These are phyloP conservation scores for Leavenworthia alabamica DNA, from an alignment of 345 rosid species.

Conservation along the genomic window DNA sequence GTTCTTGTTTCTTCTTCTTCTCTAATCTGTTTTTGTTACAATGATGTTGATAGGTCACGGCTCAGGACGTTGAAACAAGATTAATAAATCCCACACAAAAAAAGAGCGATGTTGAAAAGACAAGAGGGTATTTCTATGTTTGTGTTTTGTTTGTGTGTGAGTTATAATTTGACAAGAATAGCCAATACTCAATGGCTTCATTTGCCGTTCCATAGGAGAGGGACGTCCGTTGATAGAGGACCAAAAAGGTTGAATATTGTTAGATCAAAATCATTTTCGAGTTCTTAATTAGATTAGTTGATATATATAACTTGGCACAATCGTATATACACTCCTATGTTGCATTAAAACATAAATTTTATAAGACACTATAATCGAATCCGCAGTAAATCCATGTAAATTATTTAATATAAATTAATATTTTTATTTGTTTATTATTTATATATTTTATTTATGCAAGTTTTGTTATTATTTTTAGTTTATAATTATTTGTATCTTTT, in stretches of 20 bases:
- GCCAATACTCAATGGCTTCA: constrained; percentile 12
- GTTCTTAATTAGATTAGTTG: neutral
- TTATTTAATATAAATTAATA: too few species aligned
- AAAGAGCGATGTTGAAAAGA: neutral
- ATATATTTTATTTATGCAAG: too few species aligned
- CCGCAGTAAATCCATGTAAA: too few species aligned
- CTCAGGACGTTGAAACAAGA: constrained; percentile 12
- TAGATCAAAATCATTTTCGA: constrained; percentile 11
- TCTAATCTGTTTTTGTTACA: neutral
- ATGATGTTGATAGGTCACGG: constrained; percentile 8
- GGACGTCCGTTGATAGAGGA: constrained; percentile 33
- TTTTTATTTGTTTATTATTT: too few species aligned
- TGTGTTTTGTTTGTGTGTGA: constrained; percentile 16
- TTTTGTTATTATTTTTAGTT: too few species aligned
- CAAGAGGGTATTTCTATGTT: constrained; percentile 18
- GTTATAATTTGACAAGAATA: constrained; percentile 33
- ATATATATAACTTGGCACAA: too few species aligned
- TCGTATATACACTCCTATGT: too few species aligned
- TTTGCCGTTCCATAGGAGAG: constrained; percentile 27
- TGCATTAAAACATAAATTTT: too few species aligned
- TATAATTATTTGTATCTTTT: too few species aligned
- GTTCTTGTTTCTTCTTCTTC: neutral
- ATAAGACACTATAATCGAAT: too few species aligned
- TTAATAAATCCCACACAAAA: neutral
- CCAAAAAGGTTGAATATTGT: constrained; percentile 7